Evolutionary conservation across 2,329 filamentous ascomycete genomes (phyloP), one percentile per base, ranked within the genome.

Genomic region (Arthrobotrys pseudoclavata): DNA sequence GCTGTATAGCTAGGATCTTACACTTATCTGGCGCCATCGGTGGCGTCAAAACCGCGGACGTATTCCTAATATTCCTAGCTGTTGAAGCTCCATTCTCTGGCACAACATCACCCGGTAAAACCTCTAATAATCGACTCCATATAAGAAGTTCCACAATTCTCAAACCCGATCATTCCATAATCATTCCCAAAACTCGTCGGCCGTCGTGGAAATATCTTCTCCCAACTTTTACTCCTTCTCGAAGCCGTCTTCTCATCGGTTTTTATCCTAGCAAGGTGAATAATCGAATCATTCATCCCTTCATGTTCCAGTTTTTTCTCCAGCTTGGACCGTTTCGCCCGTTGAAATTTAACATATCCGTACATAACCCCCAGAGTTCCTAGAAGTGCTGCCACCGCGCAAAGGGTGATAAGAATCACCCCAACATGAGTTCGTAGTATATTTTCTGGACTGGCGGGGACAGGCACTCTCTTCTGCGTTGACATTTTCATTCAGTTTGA

Each of bases 91-190:
- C 50, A 15, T 42, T 70, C 31, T 71, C 62, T 3, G 67, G 67
- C 3, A 55, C 24, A 6, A 71, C 62, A 15, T 71, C 74, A 0
- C 57, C 66, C 4, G 72, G 72, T 48, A 76, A 26, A 4, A 70
- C 62, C 57, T 5, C 67, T 55, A 22, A 52, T 34, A 24, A 71
- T 70, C 6, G 72, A 70, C 31, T 76, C 66, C 29, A 76, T 37
- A 26, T 37, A 31, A 13, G 57, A 68, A 15, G 50, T 22, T 4
- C 69, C 6, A 50, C 66, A 70, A 40, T 66, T 70, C 1, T 61
- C 72, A 31, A 76, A 70, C 12, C 66, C 66, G 3, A 67, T n/a
- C 22, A 70, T 15, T 13, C 26, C 61, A 62, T 70, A 76, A 20
- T 64, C 50, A 45, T 61, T 48, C 4, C 31, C 26, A 12, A 52